Conservation (phyloP, 2,329 filamentous ascomycete species). For the Chaetothyriales sp. region DNA sequence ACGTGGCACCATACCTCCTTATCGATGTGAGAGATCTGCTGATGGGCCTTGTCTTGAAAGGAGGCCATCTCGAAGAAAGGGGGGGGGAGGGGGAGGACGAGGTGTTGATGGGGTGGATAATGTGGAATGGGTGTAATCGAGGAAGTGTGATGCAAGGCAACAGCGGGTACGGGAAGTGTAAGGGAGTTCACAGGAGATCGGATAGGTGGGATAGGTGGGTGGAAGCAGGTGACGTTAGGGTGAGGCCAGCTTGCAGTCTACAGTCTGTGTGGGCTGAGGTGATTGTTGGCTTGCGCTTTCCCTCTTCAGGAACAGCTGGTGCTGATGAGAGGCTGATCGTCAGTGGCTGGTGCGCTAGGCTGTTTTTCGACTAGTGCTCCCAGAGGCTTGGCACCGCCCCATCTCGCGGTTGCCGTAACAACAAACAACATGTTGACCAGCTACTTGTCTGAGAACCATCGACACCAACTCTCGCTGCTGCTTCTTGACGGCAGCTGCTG, state of each 20-base stretch:
- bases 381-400: neutral
- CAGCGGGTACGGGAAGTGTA: neutral
- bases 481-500: neutral
- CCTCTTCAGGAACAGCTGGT: neutral
- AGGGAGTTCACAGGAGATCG: neutral
- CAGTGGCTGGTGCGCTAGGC: neutral
- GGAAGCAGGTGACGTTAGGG: neutral
- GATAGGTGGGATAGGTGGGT: neutral
- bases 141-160: neutral
- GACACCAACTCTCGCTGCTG: neutral
- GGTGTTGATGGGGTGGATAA: neutral
- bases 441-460: neutral
- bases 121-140: neutral
- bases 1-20: conserved; percentile 41
- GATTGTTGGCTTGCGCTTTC: neutral
- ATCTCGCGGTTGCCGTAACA: neutral
- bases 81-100: neutral
- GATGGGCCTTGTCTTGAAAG: conserved; percentile 48
- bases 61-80: conserved; percentile 18
- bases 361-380: neutral
- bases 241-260: neutral
- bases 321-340: neutral
- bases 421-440: neutral
- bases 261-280: neutral
- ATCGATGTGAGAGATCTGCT: conserved; percentile 52